These are phyloP conservation scores for Mycena crocata DNA, from an alignment of 768 basidiomycete genomes.

Conservation along the genomic window DNA sequence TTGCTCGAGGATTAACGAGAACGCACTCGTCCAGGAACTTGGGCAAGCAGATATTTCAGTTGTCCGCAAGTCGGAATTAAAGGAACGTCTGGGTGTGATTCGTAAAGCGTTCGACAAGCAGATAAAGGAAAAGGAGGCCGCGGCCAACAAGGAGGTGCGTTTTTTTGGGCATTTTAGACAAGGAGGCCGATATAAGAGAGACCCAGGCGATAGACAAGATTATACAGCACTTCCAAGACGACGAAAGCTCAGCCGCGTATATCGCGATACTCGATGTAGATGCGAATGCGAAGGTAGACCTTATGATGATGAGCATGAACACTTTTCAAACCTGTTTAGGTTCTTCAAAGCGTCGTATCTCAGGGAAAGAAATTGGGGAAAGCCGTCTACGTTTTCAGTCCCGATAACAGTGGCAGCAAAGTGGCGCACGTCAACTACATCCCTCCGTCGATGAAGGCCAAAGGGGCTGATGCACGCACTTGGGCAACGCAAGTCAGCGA, in stretches of 20 bases:
- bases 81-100: slow-evolving; percentile 74
- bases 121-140: slow-evolving; percentile 82
- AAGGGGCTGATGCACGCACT: slow-evolving; percentile 83
- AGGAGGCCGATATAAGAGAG: not conserved
- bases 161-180: not conserved
- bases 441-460: slow-evolving; percentile 64
- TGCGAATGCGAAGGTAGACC: slow-evolving; percentile 86
- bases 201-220: slow-evolving; percentile 77
- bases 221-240: slow-evolving; percentile 79
- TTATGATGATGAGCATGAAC: not conserved
- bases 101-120: slow-evolving; percentile 90
- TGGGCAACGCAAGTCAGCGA: slow-evolving; percentile 88
- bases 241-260: slow-evolving; percentile 76
- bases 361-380: slow-evolving; percentile 87
- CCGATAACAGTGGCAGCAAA: slow-evolving; percentile 74
- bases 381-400: slow-evolving; percentile 89
- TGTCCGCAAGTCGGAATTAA: slow-evolving; percentile 82
- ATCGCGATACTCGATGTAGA: slow-evolving; percentile 79
- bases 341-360: slow-evolving; percentile 77
- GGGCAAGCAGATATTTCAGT: slow-evolving; percentile 91
- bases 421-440: slow-evolving; percentile 92
- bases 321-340: slow-evolving; percentile 50
- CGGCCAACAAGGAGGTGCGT: slow-evolving; percentile 80
- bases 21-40: slow-evolving; percentile 71
- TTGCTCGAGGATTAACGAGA: slow-evolving; percentile 1